Evolutionary conservation across 2,329 filamentous ascomycete species (phyloP).

Genomic region (Exophiala dermatitidis): DNA sequence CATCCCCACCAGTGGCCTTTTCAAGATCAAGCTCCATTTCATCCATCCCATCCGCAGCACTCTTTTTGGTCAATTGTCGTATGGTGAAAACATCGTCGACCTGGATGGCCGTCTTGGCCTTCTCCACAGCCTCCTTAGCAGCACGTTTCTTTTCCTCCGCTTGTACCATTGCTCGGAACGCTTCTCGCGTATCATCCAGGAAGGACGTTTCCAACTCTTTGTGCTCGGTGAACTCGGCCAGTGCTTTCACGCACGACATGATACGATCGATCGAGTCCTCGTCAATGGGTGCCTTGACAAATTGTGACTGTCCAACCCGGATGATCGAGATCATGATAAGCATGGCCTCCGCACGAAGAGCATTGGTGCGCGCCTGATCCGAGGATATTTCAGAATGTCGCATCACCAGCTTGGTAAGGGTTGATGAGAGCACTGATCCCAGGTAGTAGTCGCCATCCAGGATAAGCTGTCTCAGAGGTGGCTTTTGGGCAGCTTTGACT

Average conservation of each 20-base stretch:
- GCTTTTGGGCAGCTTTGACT: constrained; percentile 94
- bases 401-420: constrained; percentile 95
- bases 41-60: constrained; percentile 69
- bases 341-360: constrained; percentile 93
- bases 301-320: constrained; percentile 95
- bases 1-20: constrained; percentile 87
- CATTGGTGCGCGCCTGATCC: constrained; percentile 81
- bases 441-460: constrained; percentile 97
- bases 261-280: constrained; percentile 98
- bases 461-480: constrained; percentile 86
- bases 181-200: constrained; percentile 87
- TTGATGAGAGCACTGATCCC: constrained; percentile 88
- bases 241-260: constrained; percentile 90
- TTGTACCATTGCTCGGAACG: constrained; percentile 94
- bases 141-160: constrained; percentile 96
- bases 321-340: constrained; percentile 99
- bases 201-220: constrained; percentile 90
- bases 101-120: constrained; percentile 87
- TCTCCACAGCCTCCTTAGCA: constrained; percentile 87
- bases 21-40: constrained; percentile 86
- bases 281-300: constrained; percentile 93
- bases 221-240: constrained; percentile 81
- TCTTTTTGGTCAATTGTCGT: constrained; percentile 88
- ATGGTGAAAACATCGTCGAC: constrained; percentile 93
- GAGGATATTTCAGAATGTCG: constrained; percentile 88